Conservation (phyloP, 176 grass and related monocot genomes). For the Oryza brachyantha region DNA sequence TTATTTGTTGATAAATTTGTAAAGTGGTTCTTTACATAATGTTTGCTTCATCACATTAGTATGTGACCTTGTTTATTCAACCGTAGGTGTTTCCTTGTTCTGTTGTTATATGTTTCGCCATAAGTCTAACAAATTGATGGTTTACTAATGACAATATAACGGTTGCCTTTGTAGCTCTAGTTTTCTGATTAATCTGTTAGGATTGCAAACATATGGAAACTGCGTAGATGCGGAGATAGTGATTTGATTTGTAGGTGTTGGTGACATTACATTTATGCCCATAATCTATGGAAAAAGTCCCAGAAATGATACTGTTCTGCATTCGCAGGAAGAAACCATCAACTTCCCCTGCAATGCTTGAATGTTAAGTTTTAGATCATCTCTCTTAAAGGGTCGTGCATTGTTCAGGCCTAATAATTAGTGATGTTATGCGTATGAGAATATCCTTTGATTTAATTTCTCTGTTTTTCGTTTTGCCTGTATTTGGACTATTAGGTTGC, state of each 20-base stretch:
- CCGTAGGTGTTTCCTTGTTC: neutral
- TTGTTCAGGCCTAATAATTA: neutral
- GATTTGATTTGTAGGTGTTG: neutral
- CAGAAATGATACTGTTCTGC: neutral
- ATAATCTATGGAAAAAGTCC: neutral
- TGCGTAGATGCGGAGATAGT: neutral
- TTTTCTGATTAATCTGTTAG: neutral
- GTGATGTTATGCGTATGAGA: neutral
- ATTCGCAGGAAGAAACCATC: neutral
- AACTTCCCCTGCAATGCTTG: neutral
- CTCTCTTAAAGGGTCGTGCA: neutral
- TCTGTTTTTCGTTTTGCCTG: neutral
- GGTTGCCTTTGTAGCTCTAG: neutral
- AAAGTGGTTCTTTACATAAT: neutral
- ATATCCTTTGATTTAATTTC: neutral
- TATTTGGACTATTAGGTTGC: conserved; percentile 42
- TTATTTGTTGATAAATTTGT: neutral
- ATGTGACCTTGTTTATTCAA: neutral
- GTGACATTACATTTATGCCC: neutral
- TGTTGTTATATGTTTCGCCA: neutral
- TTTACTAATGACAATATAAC: conserved; percentile 8
- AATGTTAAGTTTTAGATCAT: neutral
- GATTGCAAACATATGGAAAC: neutral
- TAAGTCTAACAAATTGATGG: neutral
- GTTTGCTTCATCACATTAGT: neutral